Base-by-base conservation (phyloP, 2,329 filamentous ascomycete genomes). In the Alternaria sp. region DNA sequence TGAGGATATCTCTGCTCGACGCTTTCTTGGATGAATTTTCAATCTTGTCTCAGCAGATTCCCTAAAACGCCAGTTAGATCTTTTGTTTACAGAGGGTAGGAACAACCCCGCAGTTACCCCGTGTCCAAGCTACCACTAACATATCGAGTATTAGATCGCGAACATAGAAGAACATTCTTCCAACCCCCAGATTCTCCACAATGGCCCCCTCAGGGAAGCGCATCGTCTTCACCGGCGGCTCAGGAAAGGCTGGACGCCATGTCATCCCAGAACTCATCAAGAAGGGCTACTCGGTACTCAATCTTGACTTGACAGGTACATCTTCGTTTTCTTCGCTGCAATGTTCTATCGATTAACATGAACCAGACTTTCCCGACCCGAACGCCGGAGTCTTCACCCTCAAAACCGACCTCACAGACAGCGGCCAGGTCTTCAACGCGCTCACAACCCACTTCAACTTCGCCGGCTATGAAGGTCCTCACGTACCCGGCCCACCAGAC, bases 401-500 rank as follows among this genome's bases (percentile, higher is more conserved):
- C 46, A 86, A 85, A 66, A 82, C 83, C 12, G 86, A 88, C 70
- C 81, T 88, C 45, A 87, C 86, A 9, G 81, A 87, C 68, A 81
- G 78, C 45, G 86, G 86, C 21, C 85, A 88, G 72, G 85, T 86
- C 59, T 87, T 85, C 80, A 86, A 85, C 61, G 86, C 86, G 6
- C 65, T 78, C 9, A 85, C 83, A 12, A 86, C 84, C 0, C 87
- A 89, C 68, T 89, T 88, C 78, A 80, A 84, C 70, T 84, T 87
- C 68, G 73, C 74, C 12, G 84, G 83, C 55, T 86, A 85, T 69
- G 82, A 82, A 26, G 79, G 81, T n/a, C 76, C 80, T 55, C 61
- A 80, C 47, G 76, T 79, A 5, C 83, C 82, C 18, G 72, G 76
- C 0, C 80, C 81, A 0, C 87, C 88, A 0, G 87, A 89, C 70